Base-by-base conservation (phyloP, 768 basidiomycete species). In the Termitomyces sp. region DNA sequence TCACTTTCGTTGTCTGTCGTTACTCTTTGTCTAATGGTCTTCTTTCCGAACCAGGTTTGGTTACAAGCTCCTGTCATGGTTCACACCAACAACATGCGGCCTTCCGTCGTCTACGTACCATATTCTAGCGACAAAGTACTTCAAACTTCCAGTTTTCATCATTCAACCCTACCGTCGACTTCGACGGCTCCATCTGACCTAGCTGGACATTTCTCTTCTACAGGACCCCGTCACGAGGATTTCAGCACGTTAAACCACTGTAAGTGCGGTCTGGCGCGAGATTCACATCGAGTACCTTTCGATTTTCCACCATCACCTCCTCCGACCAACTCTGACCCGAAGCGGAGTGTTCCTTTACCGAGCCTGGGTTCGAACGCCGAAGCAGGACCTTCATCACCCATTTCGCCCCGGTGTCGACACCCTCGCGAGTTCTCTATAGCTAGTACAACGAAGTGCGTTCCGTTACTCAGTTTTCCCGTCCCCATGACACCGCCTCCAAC, bases 401-500 rank as follows among this genome's bases (percentile, higher is more conserved):
- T 38, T 24, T 49, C 56, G 8, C 45, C 50, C 28, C 49, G 67
- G 65, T 35, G 63, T 64, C 3, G 74, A 76, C 16, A 58, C 75
- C 24, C 70, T 76, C 55, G 74, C 76, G 28, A 42, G 5, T 66
- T 28, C 20, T 77, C 75, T 1, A 72, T 78, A 2, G 60, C 68
- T 1, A 68, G 72, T 55, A 33, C 15, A 15, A 69, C 75, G 68
- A 70, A 69, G 35, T 71, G 73, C 60, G 65, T 65, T 66, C 70
- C 71, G 45, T 56, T 71, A 51, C 63, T 51, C 33, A 42, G 65
- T 22, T 70, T 60, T 33, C 71, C 73, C 36, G 62, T 54, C 16
- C 79, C 73, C 2, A 70, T 75, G 60, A 78, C 79, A 20, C 81
- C 80, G 55, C 80, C 80, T 18, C 74, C 77, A 39, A 80, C 78